These are phyloP conservation scores for Suhomyces bokatorum DNA, from an alignment of 1,139 yeast genomes.

Conservation along the genomic window DNA sequence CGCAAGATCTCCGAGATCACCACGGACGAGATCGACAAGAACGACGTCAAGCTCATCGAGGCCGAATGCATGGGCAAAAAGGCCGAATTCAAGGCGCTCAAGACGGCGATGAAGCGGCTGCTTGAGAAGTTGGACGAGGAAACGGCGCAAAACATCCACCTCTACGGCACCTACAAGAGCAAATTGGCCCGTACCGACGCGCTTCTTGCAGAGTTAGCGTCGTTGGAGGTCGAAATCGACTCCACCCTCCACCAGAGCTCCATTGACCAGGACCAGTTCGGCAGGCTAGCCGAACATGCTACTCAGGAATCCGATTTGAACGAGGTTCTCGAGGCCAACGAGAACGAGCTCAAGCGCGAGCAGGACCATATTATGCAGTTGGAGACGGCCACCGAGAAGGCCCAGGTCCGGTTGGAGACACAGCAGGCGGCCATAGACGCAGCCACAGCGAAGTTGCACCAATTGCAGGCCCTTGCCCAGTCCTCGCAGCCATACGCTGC, in stretches of 20 bases:
- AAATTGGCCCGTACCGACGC: constrained; percentile 15
- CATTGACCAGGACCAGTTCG: constrained; percentile 1
- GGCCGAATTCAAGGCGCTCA: constrained; percentile 21
- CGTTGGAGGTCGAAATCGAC: constrained; percentile 23
- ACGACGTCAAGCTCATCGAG: constrained; percentile 22
- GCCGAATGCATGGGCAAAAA: constrained; percentile 21
- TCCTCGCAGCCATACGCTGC: constrained; percentile 9
- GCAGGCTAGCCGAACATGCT: constrained; percentile 7
- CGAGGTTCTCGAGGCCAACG: constrained; percentile 4
- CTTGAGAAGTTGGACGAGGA: constrained; percentile 22
- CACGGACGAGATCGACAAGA: constrained; percentile 19
- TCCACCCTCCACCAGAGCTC: constrained; percentile 9
- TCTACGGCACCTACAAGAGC: constrained; percentile 19
- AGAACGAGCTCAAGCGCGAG: constrained; percentile 2
- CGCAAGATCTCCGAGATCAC: constrained; percentile 19
- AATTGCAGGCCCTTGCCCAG: constrained; percentile 7
- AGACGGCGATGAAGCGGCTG: constrained; percentile 19
- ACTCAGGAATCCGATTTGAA: constrained; percentile 9
- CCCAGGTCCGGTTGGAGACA: background rate
- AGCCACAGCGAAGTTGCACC: constrained; percentile 2
- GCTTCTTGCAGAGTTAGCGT: constrained; percentile 19
- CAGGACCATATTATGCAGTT: background rate
- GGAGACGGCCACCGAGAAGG: background rate
- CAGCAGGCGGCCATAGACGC: constrained; percentile 2
- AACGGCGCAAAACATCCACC: constrained; percentile 20